Base-by-base conservation (phyloP, 768 basidiomycete genomes). In the Tricholoma hemisulphureum region DNA sequence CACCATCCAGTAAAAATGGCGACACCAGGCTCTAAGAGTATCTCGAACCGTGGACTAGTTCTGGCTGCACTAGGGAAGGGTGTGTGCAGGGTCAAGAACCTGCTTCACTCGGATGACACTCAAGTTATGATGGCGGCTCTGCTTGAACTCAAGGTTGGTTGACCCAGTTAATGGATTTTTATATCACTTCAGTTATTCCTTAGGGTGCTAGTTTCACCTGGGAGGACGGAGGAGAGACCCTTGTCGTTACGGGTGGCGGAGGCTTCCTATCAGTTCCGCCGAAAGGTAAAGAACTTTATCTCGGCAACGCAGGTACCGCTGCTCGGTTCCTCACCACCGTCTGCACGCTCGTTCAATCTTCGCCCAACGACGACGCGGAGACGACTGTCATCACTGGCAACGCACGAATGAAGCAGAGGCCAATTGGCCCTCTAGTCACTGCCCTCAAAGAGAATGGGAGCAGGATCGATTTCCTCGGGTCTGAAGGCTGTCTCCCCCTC, bases 51-150 rank as follows among this genome's bases (percentile, higher is more conserved):
- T 29, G 94, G 92, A 0, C 78, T 99, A 37, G 88, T 98, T 1
- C 84, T 99, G 26, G 96, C 97, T 8, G 95, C 96, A 1, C 84
- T 99, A 13, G 94, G 86, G 0, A 84, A 83, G 46, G 97, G 96
- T 1, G 92, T 88, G 0, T 97, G 95, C 73, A 80, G 88, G 60
- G 75, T 99, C 56, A 88, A 79, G 72, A 99, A 99, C 65, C 75
- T 99, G 5, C 78, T 99, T 32, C 96, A 98, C 69, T 97, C 95
- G 3, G 96, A 98, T 66, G 96, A 99, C 69, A 99, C 97, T 0
- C 94, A 95, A 64, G 96, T 99, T 54, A 99, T 99, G 97, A 98
- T 98, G 95, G 80, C 87, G 3, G 96, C 95, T 31, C 80, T 98
- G 28, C 77, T 84, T 41, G 92, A 94, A 53, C 83, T 99, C 61